Evolutionary conservation across 2,329 filamentous ascomycete species (phyloP).

Genomic region (Mollisiaceae sp.): DNA sequence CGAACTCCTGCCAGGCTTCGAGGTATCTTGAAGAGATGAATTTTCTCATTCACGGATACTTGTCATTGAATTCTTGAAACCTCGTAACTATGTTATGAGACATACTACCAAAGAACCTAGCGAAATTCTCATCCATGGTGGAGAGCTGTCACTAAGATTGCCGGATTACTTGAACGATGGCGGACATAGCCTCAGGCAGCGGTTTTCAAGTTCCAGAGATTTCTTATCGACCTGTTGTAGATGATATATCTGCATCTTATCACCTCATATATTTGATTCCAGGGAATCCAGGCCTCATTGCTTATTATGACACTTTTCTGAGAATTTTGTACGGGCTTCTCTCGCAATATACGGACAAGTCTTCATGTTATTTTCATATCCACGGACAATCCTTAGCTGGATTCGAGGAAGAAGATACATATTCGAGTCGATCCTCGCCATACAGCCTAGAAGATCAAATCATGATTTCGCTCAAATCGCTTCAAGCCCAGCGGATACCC

Average conservation of each 20-base stretch:
- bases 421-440: slow-evolving; percentile 43
- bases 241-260: slow-evolving; percentile 25
- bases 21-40: no score
- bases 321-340: slow-evolving; percentile 60
- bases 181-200: background rate
- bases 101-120: background rate
- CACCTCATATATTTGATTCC: slow-evolving; percentile 73
- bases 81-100: background rate
- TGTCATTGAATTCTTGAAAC: background rate
- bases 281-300: slow-evolving; percentile 77
- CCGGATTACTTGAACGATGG: background rate
- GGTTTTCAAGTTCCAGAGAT: slow-evolving; percentile 22
- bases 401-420: slow-evolving; percentile 56
- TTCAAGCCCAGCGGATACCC: slow-evolving; percentile 34
- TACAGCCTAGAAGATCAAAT: slow-evolving; percentile 61
- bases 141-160: no score
- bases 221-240: slow-evolving; percentile 26
- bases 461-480: slow-evolving; percentile 26
- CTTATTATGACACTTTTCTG: slow-evolving; percentile 75
- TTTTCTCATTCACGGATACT: background rate
- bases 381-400: slow-evolving; percentile 63
- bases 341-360: slow-evolving; percentile 46
- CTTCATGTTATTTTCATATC: slow-evolving; percentile 48
- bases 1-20: no score
- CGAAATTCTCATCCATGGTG: background rate